Conservation (phyloP, 331 rosid genomes). For the Malus hybrid region DNA sequence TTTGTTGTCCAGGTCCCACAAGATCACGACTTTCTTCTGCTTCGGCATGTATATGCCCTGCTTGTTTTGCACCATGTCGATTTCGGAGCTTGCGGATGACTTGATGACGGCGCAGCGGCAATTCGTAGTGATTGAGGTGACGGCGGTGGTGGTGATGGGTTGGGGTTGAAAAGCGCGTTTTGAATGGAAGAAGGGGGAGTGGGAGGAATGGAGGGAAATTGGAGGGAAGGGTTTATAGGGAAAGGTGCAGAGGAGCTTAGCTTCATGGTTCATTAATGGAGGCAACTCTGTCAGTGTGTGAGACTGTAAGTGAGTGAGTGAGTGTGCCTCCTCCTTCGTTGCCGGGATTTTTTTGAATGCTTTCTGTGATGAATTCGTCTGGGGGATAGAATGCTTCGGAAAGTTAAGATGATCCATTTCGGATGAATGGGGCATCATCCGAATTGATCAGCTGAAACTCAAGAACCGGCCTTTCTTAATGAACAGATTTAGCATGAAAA, state of each 20-base stretch:
- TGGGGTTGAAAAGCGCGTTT: conserved; percentile 7
- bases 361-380: background rate
- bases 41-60: conserved; percentile 59
- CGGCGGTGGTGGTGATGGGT: background rate
- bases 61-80: conserved; percentile 70
- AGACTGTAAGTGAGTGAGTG: background rate
- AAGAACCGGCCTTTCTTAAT: too few species aligned
- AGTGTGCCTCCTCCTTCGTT: background rate
- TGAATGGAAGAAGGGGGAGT: background rate
- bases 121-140: background rate
- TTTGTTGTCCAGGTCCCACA: conserved; percentile 96
- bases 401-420: background rate
- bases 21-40: conserved; percentile 53
- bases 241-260: conserved; percentile 19
- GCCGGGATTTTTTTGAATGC: background rate
- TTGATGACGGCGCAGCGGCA: background rate
- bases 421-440: background rate
- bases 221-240: conserved; percentile 1
- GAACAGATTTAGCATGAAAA: background rate
- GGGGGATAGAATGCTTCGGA: background rate
- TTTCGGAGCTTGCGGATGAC: conserved; percentile 30
- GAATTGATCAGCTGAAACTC: background rate
- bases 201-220: conserved; percentile 15
- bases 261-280: conserved; percentile 15
- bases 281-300: background rate